Base-by-base conservation (phyloP, 192 early-diverging fungal genomes). In the Pilaira anomala region DNA sequence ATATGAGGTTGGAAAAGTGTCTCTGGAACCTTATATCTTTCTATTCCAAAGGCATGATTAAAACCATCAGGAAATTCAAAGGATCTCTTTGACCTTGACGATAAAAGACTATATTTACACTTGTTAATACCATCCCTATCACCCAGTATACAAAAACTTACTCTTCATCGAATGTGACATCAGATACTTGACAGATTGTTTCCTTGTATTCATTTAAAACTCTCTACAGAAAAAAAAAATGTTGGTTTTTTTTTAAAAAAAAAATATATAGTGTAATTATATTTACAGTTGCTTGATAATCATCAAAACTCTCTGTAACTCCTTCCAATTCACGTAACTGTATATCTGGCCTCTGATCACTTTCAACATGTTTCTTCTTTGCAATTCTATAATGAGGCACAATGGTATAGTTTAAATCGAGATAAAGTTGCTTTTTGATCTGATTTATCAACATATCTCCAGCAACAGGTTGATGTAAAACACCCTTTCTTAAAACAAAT, bases 11-110 rank as follows among this genome's bases (percentile, higher is more conserved):
- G 83, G 73, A 98, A 98, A 28, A 99, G 71, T 8, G 86, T 81
- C 73, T 99, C 97, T 1, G 95, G 89, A 16, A 89, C 60, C 56
- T 82, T 79, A 70, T 85, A 99, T 30, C 96, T 83, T 64, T 92
- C 84, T 9, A 83, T 57, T 33, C 92, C 91, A 69, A 93, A 89
- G 7, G 81, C 77, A 60, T 86, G 74, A 66, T 94, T 98, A 76
- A 88, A 98, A 24, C 97, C 97, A 63, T 94, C 88, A 21, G 97
- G 89, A 60, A 99, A 94, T 78, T 99, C 97, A 66, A 89, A 98
- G 24, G 87, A 80, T 74, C 94, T 94, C 48, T 77, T 81, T 30
- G 95, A 91, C 41, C 90, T 83, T 19, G 75, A 65, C 29, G 75
- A 68, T 3, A 85, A 73, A 25, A 78, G 67, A 29, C 82, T 84